Percentiles rank a stretch among this genome's conserved stretches.
These are phyloP conservation scores for Bremia lactucae DNA, from an alignment of 352 stramenopile species.

Conservation along the genomic window DNA sequence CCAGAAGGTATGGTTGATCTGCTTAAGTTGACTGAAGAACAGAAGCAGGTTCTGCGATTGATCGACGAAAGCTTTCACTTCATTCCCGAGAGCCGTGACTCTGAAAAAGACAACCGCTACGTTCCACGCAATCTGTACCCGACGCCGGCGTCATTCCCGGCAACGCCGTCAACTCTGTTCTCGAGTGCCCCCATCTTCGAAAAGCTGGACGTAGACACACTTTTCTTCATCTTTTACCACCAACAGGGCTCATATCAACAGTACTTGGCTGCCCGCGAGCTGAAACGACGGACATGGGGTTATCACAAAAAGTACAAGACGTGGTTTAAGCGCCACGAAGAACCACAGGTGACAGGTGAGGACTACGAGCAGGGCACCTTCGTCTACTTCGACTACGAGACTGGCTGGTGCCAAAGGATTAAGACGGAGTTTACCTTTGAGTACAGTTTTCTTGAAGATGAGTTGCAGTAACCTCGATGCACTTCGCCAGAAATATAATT, in stretches of 20 bases:
- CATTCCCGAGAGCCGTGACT: slow-evolving; percentile 84
- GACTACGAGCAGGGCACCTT: slow-evolving; percentile 99
- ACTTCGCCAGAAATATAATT: no score
- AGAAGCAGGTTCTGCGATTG: slow-evolving; percentile 65
- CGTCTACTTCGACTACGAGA: slow-evolving; percentile 99
- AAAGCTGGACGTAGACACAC: slow-evolving; percentile 94
- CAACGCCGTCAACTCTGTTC: slow-evolving; percentile 84
- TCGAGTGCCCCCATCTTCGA: slow-evolving; percentile 93
- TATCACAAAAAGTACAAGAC: slow-evolving; percentile 99
- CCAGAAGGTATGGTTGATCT: slow-evolving; percentile 25
- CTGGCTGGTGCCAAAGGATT: slow-evolving; percentile 96
- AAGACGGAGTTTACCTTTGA: slow-evolving; percentile 99
- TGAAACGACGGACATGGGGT: slow-evolving; percentile 98
- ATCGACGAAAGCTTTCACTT: slow-evolving; percentile 88
- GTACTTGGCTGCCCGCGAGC: slow-evolving; percentile 94
- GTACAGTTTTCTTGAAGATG: slow-evolving; percentile 94
- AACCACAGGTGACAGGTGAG: slow-evolving; percentile 92
- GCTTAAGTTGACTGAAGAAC: slow-evolving; percentile 62
- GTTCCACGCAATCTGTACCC: slow-evolving; percentile 92
- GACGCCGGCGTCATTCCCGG: slow-evolving; percentile 84
- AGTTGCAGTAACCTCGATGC: slow-evolving; percentile 57
- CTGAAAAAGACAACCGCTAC: slow-evolving; percentile 87
- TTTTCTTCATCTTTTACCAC: slow-evolving; percentile 99
- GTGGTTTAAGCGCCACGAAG: slow-evolving; percentile 98
- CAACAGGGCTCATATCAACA: slow-evolving; percentile 98